These are phyloP conservation scores for Leptographium lundbergii DNA, from an alignment of 2,329 filamentous ascomycete species.

Conservation along the genomic window DNA sequence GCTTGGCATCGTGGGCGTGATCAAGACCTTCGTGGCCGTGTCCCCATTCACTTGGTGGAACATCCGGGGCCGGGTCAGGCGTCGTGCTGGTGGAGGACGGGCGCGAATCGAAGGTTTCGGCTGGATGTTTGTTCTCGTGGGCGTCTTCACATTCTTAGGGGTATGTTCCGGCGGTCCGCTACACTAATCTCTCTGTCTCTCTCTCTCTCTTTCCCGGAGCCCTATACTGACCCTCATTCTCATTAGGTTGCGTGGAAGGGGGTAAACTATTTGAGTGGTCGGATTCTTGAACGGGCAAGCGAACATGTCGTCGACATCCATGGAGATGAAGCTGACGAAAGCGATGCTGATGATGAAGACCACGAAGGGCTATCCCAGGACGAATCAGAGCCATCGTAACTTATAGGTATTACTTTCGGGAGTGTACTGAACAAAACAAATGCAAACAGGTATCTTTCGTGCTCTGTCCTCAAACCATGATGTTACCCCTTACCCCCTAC, in stretches of 20 bases:
- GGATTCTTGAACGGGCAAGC: conserved; percentile 62
- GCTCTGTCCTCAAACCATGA: background rate
- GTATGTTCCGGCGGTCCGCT: conserved; percentile 34
- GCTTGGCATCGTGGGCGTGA: conserved; percentile 71
- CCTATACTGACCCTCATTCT: background rate
- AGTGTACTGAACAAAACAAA: background rate
- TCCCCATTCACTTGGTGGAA: conserved; percentile 70
- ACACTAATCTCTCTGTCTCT: background rate
- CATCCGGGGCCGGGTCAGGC: conserved; percentile 43
- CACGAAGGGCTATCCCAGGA: conserved; percentile 21
- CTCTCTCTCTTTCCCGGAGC: conserved; percentile 19
- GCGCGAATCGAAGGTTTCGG: conserved; percentile 69
- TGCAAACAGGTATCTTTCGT: background rate
- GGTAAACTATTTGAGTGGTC: conserved; percentile 60
- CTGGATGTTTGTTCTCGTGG: conserved; percentile 67
- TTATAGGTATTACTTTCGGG: background rate
- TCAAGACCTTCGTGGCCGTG: conserved; percentile 66
- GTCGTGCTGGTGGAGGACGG: conserved; percentile 55
- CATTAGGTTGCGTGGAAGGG: conserved; percentile 65
- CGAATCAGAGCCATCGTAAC: background rate
- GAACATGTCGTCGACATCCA: conserved; percentile 72
- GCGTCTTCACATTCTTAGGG: conserved; percentile 65
- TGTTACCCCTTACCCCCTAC: background rate
- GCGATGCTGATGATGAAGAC: conserved; percentile 54
- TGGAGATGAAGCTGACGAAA: conserved; percentile 45